These are phyloP conservation scores for Aspergillus ustus DNA, from an alignment of 2,329 filamentous ascomycete genomes.

Conservation along the genomic window DNA sequence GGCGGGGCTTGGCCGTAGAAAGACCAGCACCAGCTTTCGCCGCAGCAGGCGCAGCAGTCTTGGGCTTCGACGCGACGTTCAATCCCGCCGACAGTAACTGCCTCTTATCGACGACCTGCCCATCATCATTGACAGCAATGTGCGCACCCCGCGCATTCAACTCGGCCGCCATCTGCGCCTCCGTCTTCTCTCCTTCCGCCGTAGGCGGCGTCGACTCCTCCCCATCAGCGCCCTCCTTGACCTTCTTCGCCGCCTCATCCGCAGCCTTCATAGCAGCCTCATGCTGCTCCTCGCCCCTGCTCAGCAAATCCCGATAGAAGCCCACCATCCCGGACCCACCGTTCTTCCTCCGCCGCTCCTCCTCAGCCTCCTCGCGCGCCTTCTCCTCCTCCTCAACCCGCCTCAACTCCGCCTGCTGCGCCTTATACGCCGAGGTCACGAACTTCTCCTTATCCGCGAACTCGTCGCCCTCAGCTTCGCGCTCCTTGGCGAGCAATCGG, in stretches of 20 bases:
- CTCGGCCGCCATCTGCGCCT: constrained; percentile 61
- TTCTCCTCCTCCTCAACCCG: constrained; percentile 61
- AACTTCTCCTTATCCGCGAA: constrained; percentile 71
- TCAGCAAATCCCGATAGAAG: constrained; percentile 65
- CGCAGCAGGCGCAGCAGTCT: constrained; percentile 32
- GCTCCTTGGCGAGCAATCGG: constrained; percentile 63
- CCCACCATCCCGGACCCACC: constrained; percentile 60
- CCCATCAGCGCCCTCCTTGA: constrained; percentile 37
- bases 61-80: constrained; percentile 63
- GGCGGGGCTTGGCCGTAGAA: constrained; percentile 26
- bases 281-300: constrained; percentile 62
- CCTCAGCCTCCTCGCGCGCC: constrained; percentile 63
- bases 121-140: constrained; percentile 66
- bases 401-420: constrained; percentile 65
- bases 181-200: constrained; percentile 49
- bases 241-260: constrained; percentile 46
- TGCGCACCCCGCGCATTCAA: constrained; percentile 56
- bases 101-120: constrained; percentile 67
- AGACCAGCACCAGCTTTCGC: constrained; percentile 22
- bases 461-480: constrained; percentile 68
- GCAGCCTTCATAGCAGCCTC: constrained; percentile 61
- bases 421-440: constrained; percentile 68
- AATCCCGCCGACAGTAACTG: constrained; percentile 65
- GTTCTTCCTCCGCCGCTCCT: constrained; percentile 52
- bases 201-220: constrained; percentile 32